These are phyloP conservation scores for Globisporangium ultimum DNA, from an alignment of 352 stramenopile genomes.

Conservation along the genomic window DNA sequence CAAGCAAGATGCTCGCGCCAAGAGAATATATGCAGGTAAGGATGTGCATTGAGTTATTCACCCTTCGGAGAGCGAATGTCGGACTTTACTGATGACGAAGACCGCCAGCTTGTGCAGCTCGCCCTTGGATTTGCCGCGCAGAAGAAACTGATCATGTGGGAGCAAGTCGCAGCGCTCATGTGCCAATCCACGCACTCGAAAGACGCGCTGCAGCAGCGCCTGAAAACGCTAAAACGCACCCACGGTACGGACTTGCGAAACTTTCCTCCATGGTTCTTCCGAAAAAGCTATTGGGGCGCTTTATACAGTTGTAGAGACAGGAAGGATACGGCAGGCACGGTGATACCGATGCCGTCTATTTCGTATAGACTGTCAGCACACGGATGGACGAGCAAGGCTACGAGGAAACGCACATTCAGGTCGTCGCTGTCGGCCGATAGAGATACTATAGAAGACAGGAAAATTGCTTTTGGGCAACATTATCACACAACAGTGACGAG, in stretches of 20 bases:
- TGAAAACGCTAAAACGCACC: slow-evolving; percentile 59
- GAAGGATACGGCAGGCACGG: too few relatives aligned
- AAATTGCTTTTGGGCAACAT: too few relatives aligned
- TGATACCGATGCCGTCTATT: too few relatives aligned
- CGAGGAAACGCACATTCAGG: too few relatives aligned
- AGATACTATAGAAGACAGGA: too few relatives aligned
- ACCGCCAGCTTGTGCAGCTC: slow-evolving; percentile 52
- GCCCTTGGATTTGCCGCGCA: slow-evolving; percentile 16
- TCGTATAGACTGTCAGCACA: too few relatives aligned
- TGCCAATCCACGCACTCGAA: slow-evolving; percentile 25
- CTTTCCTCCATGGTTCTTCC: slow-evolving; percentile 46
- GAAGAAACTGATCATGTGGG: slow-evolving; percentile 27
- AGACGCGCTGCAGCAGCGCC: slow-evolving; percentile 34
- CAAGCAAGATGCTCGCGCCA: background rate
- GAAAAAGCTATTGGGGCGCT: background rate
- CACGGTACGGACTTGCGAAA: slow-evolving; percentile 24
- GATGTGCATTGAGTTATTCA: background rate
- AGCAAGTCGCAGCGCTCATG: slow-evolving; percentile 26
- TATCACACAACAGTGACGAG: too few relatives aligned
- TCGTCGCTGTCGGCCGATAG: too few relatives aligned
- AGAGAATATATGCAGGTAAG: too few relatives aligned
- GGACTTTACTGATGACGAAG: slow-evolving; percentile 54
- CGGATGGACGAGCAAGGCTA: too few relatives aligned
- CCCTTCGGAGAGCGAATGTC: slow-evolving; percentile 22
- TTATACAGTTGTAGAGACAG: too few relatives aligned